Evolutionary conservation across 1,139 yeast genomes (phyloP), one percentile per base, ranked within the genome.

Genomic region (Meyerozyma carpophila): DNA sequence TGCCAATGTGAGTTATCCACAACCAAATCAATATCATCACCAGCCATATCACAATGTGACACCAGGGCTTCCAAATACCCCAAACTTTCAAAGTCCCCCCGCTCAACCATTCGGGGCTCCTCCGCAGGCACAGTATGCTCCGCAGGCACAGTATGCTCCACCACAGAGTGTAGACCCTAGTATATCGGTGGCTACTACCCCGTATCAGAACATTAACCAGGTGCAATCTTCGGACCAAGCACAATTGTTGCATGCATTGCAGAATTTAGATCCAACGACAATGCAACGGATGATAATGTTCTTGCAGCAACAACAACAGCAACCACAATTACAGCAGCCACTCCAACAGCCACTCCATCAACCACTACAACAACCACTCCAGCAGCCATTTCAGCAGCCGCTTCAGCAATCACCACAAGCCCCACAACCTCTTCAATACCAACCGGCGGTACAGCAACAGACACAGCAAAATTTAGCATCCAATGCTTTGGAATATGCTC

Each of bases 201-300:
- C 16, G 20, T 16, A n/a, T 31, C 34, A 31, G 16, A 31, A 31
- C 20, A 5, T 13, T 6, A 31, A 31, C 16, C 26, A 40, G 37
- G 26, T 39, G 36, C 46, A 34, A 32, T 21, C 34, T 6, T 8
- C 34, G 4, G 34, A 40, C 14, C 46, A 41, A 40, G 39, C 45
- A 36, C 48, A 43, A 8, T 37, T 55, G 37, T 21, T 51, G 10
- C 56, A 52, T 25, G 52, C 57, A 4, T 50, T 58, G 26, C 58
- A 56, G 44, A 56, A 52, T n/a, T 45, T 57, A 36, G 59, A 57
- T 36, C 55, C 57, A 1, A 44, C 50, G 7, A 46, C 59, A 8
- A 50, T 50, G 47, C 61, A 56, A 39, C 55, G 48, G 26, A 51
- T 57, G 34, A 48, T 57, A 14, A 51, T 48, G 10, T 43, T 55